phyloP scores from a whole-genome alignment of 2,329 filamentous ascomycete species.

The Hirsutella rhossiliensis region DNA sequence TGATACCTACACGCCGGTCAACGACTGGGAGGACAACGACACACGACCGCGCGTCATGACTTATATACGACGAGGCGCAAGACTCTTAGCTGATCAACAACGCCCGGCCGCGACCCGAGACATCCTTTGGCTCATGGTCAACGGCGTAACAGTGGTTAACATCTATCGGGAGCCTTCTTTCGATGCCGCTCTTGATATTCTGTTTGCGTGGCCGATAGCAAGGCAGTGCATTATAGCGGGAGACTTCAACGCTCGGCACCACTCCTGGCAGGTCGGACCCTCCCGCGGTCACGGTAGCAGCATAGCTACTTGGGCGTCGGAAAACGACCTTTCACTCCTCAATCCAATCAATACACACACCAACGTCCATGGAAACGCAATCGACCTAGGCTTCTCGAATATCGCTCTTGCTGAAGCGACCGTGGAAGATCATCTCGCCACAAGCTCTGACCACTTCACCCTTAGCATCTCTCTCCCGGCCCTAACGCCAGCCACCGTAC shows the following conservation, averaged over 20 bases:
- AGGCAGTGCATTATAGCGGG: slow-evolving; percentile 6
- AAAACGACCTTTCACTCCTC: slow-evolving; percentile 4
- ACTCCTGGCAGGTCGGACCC: slow-evolving; percentile 6
- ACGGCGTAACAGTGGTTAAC: slow-evolving; percentile 6
- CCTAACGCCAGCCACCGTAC: background rate
- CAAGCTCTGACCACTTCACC: slow-evolving; percentile 7
- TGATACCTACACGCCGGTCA: background rate
- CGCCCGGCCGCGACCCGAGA: slow-evolving; percentile 4
- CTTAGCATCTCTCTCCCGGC: slow-evolving; percentile 2
- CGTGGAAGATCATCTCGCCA: slow-evolving; percentile 7
- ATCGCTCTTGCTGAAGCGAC: slow-evolving; percentile 4
- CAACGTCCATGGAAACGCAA: slow-evolving; percentile 6
- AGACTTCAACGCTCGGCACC: slow-evolving; percentile 8
- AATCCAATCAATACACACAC: slow-evolving; percentile 6
- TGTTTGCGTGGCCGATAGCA: slow-evolving; percentile 3
- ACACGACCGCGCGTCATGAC: no score
- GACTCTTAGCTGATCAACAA: slow-evolving; percentile 5
- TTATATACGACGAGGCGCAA: no score
- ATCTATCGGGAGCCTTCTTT: slow-evolving; percentile 6
- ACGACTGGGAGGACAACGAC: no score
- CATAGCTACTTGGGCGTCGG: no score
- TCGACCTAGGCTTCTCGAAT: slow-evolving; percentile 7
- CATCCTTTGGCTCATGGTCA: slow-evolving; percentile 7
- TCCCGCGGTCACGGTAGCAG: no score
- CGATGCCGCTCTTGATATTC: slow-evolving; percentile 4